These are phyloP conservation scores for Gossypium thurberi DNA, from an alignment of 345 rosid species.

Conservation along the genomic window DNA sequence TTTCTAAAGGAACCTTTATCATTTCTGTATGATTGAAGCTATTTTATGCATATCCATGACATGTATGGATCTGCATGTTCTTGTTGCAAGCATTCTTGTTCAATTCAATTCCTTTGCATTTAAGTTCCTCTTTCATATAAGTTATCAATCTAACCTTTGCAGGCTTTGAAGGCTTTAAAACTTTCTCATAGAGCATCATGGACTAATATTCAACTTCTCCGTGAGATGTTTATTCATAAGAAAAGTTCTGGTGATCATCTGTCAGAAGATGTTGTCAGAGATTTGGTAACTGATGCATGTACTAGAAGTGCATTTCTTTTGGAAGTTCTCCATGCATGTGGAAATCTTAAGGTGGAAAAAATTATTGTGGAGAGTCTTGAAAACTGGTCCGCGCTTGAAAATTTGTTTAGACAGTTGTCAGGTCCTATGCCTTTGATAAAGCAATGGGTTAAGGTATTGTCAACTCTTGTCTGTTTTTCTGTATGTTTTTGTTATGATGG, in stretches of 20 bases:
- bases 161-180: constrained; percentile 73
- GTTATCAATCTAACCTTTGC: constrained; percentile 24
- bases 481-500: constrained; percentile 19
- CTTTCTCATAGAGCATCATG: constrained; percentile 75
- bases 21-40: neutral
- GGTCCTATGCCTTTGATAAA: constrained; percentile 66
- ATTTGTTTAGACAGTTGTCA: constrained; percentile 38
- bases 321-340: constrained; percentile 67
- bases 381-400: constrained; percentile 61
- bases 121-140: neutral
- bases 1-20: neutral
- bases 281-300: constrained; percentile 54
- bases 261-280: constrained; percentile 45
- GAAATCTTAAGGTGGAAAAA: constrained; percentile 32
- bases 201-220: constrained; percentile 45
- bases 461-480: constrained; percentile 4
- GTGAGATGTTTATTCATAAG: constrained; percentile 34
- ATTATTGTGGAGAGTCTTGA: constrained; percentile 41
- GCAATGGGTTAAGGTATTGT: constrained; percentile 88
- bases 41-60: neutral
- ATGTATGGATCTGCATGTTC: neutral
- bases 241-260: constrained; percentile 26
- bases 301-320: constrained; percentile 55
- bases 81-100: constrained; percentile 1
- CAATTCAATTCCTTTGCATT: constrained; percentile 4